phyloP scores from a whole-genome alignment of 176 grass and related monocot genomes.

The Aegilops umbellulata region DNA sequence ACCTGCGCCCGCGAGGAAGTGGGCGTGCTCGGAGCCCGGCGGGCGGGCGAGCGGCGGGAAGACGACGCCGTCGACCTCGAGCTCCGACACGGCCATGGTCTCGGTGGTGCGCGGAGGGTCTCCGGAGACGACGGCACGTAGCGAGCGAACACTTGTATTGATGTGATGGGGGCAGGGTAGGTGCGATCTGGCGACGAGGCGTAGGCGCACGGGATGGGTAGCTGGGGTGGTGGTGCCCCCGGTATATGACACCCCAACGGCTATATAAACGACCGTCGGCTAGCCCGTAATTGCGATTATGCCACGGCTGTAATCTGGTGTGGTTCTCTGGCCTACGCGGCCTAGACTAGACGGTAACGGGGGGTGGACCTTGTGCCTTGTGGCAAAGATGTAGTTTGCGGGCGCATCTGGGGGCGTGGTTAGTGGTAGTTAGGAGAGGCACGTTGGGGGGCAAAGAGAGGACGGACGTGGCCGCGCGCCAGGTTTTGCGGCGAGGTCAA shows the following conservation, averaged over 20 bases:
- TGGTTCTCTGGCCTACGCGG: too few species aligned
- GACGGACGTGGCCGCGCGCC: background rate
- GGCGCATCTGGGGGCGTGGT: background rate
- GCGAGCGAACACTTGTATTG: background rate
- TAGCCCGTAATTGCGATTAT: background rate
- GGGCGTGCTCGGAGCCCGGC: conserved; percentile 30
- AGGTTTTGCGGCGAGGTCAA: background rate
- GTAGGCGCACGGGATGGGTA: background rate
- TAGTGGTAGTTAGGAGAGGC: conserved; percentile 24
- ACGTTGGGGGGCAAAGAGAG: background rate
- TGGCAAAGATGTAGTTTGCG: too few species aligned
- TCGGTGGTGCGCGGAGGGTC: background rate
- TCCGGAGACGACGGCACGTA: background rate
- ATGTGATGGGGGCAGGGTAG: too few species aligned
- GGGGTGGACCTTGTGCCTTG: too few species aligned
- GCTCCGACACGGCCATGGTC: conserved; percentile 30
- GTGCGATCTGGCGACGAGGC: too few species aligned
- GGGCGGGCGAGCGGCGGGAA: conserved; percentile 47
- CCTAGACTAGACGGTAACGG: too few species aligned
- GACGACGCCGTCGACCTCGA: conserved; percentile 50
- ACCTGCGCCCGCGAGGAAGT: conserved; percentile 77
- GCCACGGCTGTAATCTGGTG: background rate
- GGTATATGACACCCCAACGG: background rate
- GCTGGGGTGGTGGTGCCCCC: background rate
- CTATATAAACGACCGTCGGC: background rate